Base-by-base conservation (phyloP, 2,329 filamentous ascomycete genomes). In the Diaporthe sp. region DNA sequence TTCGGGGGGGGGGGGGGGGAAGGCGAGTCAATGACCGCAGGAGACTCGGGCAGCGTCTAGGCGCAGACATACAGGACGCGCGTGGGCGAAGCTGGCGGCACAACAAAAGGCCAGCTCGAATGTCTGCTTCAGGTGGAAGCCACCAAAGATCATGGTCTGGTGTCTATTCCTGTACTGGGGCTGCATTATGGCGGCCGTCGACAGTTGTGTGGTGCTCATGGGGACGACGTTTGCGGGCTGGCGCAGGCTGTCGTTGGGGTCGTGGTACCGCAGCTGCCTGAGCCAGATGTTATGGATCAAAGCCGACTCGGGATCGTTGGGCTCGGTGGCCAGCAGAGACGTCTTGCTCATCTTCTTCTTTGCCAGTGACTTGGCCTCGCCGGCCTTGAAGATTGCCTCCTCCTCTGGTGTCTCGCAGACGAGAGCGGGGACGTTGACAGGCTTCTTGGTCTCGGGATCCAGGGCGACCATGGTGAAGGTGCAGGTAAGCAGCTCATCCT, bases 91-190 rank as follows among this genome's bases (percentile, higher is more conserved):
- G 12, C 91, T 91, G 1, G 93, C 92, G 0, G 92, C 93, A 80
- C 92, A 94, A 82, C 92, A 94, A 84, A 95, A 95, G 1, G 93
- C 93, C 9, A 95, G 87, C 83, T 95, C 93, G 79, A 94, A 95
- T 0, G 92, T 93, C 80, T 94, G 91, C 81, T 94, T 94, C 15
- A 95, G 86, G 15, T 95, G 88, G 81, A 93, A 94, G 20, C 93
- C 93, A 71, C 93, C 93, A 80, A 95, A 95, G 73, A 95, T 94
- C 93, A 94, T 94, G 82, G 93, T 94, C 80, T 93, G 92, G 82
- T 94, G 92, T 2, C 84, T 82, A 77, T 76, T 76, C n/a, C 75
- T 58, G 53, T 76, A 75, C 70, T 76, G 92, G 0, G 93, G 93
- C 81, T 94, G 93, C 93, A 95, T 95, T 78, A 95, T 94, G 79